Conservation (phyloP, 176 grass and related monocot species). For the Eleusine coracana region DNA sequence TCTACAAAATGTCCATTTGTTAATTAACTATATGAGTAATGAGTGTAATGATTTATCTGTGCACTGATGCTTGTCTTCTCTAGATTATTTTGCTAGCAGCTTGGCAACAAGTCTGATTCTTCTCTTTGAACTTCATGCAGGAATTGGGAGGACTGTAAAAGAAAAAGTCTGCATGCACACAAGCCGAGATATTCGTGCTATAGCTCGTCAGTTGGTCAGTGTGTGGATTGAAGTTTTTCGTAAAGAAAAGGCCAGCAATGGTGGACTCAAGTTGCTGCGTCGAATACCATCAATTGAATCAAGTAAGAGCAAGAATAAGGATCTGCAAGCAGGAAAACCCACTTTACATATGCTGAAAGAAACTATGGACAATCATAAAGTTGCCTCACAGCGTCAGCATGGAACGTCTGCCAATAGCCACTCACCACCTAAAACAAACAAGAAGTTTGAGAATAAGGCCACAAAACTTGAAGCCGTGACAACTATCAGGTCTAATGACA, state of each 20-base stretch:
- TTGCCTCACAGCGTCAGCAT: constrained; percentile 21
- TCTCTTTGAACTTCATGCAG: constrained; percentile 46
- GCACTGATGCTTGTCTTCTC: constrained; percentile 30
- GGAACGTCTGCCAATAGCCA: not conserved
- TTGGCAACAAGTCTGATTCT: constrained; percentile 27
- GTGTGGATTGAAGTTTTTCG: constrained; percentile 98
- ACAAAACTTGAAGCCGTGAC: constrained; percentile 57
- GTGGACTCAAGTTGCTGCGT: constrained; percentile 68
- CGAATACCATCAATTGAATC: constrained; percentile 56
- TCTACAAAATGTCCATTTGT: not conserved
- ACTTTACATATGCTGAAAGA: constrained; percentile 43
- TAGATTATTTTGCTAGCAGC: constrained; percentile 8
- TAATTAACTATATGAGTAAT: constrained; percentile 1
- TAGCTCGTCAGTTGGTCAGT: constrained; percentile 88
- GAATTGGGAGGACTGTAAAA: constrained; percentile 91
- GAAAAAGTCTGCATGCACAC: constrained; percentile 99
- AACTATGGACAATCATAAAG: constrained; percentile 45
- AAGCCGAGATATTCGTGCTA: constrained; percentile 96
- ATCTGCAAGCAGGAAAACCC: constrained; percentile 55
- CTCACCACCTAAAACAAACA: constrained; percentile 41
- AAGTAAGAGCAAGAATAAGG: constrained; percentile 58
- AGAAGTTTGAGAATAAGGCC: constrained; percentile 63
- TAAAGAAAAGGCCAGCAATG: constrained; percentile 89
- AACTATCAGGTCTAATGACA: constrained; percentile 57
- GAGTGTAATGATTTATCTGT: constrained; percentile 27